Conservation (phyloP, 768 basidiomycete species). For the Russula emetica region DNA sequence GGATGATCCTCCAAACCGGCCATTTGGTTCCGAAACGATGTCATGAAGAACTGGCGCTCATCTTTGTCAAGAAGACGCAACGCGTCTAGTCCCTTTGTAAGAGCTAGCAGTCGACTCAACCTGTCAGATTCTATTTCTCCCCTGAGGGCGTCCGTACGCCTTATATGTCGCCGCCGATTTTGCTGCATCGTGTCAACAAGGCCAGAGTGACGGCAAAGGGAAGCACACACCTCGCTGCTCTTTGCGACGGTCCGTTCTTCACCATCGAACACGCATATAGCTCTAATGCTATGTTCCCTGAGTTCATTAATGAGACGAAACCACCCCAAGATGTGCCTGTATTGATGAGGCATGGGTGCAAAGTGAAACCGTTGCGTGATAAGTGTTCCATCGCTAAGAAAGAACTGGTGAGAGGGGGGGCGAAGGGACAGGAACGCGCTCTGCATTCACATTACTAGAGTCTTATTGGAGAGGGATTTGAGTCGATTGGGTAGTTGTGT, state of each 20-base stretch:
- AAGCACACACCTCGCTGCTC: constrained; percentile 54
- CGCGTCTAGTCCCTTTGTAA: constrained; percentile 29
- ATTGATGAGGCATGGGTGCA: constrained; percentile 54
- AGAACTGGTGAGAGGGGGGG: constrained; percentile 8
- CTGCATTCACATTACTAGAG: constrained; percentile 61
- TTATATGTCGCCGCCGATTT: constrained; percentile 51
- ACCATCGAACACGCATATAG: constrained; percentile 81
- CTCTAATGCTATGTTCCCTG: constrained; percentile 48
- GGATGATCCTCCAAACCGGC: not conserved
- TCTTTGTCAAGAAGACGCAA: constrained; percentile 24
- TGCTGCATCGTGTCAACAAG: constrained; percentile 39
- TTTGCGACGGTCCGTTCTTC: constrained; percentile 63
- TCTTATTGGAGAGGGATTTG: constrained; percentile 57
- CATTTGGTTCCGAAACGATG: constrained; percentile 32
- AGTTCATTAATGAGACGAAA: constrained; percentile 64
- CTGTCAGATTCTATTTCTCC: constrained; percentile 57
- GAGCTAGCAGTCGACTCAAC: constrained; percentile 46
- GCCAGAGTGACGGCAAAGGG: not conserved
- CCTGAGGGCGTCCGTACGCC: constrained; percentile 47
- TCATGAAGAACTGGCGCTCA: constrained; percentile 33
- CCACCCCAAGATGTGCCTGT: constrained; percentile 77
- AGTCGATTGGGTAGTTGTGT: constrained; percentile 62
- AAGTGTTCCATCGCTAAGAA: constrained; percentile 73
- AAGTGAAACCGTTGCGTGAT: constrained; percentile 81
- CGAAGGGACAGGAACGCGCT: constrained; percentile 13